Evolutionary conservation across 345 rosid species (phyloP).

Genomic region (Lumnitzera racemosa): DNA sequence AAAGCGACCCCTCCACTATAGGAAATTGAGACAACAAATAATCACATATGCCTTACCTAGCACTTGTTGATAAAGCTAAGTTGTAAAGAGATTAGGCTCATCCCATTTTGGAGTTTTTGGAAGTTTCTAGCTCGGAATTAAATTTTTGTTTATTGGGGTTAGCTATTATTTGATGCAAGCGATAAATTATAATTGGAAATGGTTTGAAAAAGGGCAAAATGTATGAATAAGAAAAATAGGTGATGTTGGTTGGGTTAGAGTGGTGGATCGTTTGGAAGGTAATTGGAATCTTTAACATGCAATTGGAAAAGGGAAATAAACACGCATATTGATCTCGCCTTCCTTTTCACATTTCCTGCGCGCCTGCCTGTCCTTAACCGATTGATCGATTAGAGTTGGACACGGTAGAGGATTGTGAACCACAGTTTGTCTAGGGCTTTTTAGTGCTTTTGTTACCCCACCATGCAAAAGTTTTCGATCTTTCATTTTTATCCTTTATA

Average conservation of each 20-base stretch:
- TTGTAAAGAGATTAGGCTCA: slow-evolving; percentile 19
- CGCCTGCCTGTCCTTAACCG: slow-evolving; percentile 7
- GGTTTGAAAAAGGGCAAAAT: not conserved
- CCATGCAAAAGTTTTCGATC: slow-evolving; percentile 7
- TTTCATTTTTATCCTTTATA: not conserved
- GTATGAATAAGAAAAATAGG: slow-evolving; percentile 11
- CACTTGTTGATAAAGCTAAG: no score
- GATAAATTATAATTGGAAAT: no score
- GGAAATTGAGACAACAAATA: slow-evolving; percentile 11
- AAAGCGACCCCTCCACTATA: slow-evolving; percentile 28
- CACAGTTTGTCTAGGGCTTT: not conserved
- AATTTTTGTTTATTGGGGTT: no score
- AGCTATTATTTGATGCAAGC: no score
- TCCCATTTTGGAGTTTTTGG: slow-evolving; percentile 18
- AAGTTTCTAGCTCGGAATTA: slow-evolving; percentile 12
- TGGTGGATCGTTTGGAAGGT: not conserved
- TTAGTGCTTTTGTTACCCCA: slow-evolving; percentile 33
- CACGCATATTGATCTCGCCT: not conserved
- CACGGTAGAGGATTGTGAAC: slow-evolving; percentile 17
- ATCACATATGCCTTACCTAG: slow-evolving; percentile 10
- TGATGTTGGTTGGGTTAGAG: slow-evolving; percentile 23
- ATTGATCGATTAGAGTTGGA: slow-evolving; percentile 10
- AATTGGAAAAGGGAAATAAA: not conserved
- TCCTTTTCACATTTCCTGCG: slow-evolving; percentile 3
- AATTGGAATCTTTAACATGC: slow-evolving; percentile 24